Evolutionary conservation across 2,329 filamentous ascomycete species (phyloP).

Genomic region (Nannizzia gypsea): DNA sequence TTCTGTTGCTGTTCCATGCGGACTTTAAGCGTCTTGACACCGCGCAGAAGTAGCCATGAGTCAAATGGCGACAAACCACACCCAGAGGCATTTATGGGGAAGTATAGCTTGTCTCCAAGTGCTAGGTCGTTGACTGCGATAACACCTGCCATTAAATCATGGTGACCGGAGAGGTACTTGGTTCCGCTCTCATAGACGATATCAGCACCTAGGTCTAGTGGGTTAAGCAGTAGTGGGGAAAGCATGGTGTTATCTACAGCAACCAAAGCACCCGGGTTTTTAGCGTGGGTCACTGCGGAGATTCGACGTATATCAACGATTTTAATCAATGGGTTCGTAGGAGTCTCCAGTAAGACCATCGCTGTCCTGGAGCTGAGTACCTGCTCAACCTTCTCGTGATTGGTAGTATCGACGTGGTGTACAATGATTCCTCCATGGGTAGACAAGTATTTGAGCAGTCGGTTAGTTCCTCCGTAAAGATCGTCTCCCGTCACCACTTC

Average conservation of each 20-base stretch:
- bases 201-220: constrained; percentile 85
- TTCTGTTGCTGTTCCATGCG: constrained; percentile 98
- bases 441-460: constrained; percentile 81
- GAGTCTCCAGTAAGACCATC: constrained; percentile 92
- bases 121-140: constrained; percentile 76
- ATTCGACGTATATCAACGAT: constrained; percentile 85
- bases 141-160: constrained; percentile 98
- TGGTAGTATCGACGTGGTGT: constrained; percentile 90
- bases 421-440: constrained; percentile 85
- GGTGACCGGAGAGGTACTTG: constrained; percentile 94
- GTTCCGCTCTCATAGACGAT: constrained; percentile 96
- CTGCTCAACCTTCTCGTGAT: constrained; percentile 55
- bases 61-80: constrained; percentile 92
- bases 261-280: constrained; percentile 67
- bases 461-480: constrained; percentile 89
- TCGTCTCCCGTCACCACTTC: constrained; percentile 97
- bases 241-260: constrained; percentile 99
- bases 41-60: constrained; percentile 87
- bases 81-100: constrained; percentile 92
- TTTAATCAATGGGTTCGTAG: constrained; percentile 96
- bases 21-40: constrained; percentile 90
- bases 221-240: constrained; percentile 85
- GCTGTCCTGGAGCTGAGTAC: constrained; percentile 69
- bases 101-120: constrained; percentile 82
- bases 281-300: constrained; percentile 60